Evolutionary conservation across 1,284 basidiomycete genomes (phyloP).

Genomic region (Schizophyllum amplum): DNA sequence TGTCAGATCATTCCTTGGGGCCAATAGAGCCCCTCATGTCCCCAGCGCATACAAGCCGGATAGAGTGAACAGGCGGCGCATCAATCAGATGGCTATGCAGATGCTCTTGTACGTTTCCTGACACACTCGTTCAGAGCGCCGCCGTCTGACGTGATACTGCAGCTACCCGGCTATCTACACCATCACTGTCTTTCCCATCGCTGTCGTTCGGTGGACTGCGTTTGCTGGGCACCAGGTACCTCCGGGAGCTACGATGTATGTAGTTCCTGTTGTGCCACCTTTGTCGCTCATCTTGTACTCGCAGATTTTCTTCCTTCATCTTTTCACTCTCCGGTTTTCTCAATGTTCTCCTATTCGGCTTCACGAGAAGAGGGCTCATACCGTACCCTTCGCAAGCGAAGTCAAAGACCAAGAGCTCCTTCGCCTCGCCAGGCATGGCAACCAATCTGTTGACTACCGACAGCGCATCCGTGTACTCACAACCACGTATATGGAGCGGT

Average conservation of each 20-base stretch:
- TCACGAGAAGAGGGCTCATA: not conserved
- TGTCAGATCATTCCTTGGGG: not conserved
- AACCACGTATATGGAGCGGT: not conserved
- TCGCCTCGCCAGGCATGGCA: not conserved
- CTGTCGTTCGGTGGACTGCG: slow-evolving; percentile 33
- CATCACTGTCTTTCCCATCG: slow-evolving; percentile 29
- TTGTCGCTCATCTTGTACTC: too few species aligned
- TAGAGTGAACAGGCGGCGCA: slow-evolving; percentile 9
- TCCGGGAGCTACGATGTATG: slow-evolving; percentile 25
- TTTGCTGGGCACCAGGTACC: slow-evolving; percentile 30
- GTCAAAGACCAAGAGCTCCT: not conserved
- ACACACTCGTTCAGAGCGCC: not conserved
- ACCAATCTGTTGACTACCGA: not conserved
- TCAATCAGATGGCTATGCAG: slow-evolving; percentile 30
- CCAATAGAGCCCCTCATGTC: not conserved
- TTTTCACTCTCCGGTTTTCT: not conserved
- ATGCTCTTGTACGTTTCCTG: slow-evolving; percentile 41
- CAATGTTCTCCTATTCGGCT: not conserved
- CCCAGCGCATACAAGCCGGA: not conserved
- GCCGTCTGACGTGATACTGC: not conserved
- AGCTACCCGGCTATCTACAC: slow-evolving; percentile 28
- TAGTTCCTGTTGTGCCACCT: too few species aligned
- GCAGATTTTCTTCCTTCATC: too few species aligned
- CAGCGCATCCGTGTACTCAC: not conserved
- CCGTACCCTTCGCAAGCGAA: not conserved